Evolutionary conservation across 768 basidiomycete genomes (phyloP).

Genomic region (Tricholoma matsutake): DNA sequence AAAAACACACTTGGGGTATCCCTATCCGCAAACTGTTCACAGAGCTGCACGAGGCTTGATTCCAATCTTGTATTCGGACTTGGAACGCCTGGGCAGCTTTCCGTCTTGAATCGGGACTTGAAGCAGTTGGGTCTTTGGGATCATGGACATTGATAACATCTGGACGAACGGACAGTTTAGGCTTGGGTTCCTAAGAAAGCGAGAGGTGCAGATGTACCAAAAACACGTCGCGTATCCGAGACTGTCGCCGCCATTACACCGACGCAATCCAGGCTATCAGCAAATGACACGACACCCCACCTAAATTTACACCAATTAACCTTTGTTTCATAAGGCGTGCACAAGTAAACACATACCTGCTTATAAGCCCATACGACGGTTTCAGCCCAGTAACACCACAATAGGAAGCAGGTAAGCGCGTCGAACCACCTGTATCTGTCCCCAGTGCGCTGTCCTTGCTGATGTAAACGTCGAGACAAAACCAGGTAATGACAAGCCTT

Average conservation of each 20-base stretch:
- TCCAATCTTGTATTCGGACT: constrained; percentile 12
- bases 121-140: constrained; percentile 71
- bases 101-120: constrained; percentile 35
- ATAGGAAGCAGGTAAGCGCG: constrained; percentile 89
- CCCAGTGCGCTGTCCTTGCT: constrained; percentile 67
- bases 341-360: constrained; percentile 50
- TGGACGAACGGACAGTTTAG: constrained; percentile 14
- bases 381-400: constrained; percentile 92
- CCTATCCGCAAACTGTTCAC: constrained; percentile 66
- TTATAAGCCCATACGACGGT: constrained; percentile 90
- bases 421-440: constrained; percentile 95
- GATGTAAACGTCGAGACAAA: neutral
- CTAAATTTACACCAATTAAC: constrained; percentile 33
- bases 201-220: constrained; percentile 40
- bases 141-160: constrained; percentile 59
- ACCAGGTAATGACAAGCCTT: constrained; percentile 23
- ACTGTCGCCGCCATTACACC: constrained; percentile 70
- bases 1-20: constrained; percentile 59
- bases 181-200: neutral
- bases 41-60: neutral
- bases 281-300: constrained; percentile 90
- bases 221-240: constrained; percentile 47
- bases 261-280: constrained; percentile 93
- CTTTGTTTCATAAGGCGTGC: neutral
- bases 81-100: constrained; percentile 15